These are phyloP conservation scores for Wakefieldia striispora DNA, from an alignment of 768 basidiomycete species.

Conservation along the genomic window DNA sequence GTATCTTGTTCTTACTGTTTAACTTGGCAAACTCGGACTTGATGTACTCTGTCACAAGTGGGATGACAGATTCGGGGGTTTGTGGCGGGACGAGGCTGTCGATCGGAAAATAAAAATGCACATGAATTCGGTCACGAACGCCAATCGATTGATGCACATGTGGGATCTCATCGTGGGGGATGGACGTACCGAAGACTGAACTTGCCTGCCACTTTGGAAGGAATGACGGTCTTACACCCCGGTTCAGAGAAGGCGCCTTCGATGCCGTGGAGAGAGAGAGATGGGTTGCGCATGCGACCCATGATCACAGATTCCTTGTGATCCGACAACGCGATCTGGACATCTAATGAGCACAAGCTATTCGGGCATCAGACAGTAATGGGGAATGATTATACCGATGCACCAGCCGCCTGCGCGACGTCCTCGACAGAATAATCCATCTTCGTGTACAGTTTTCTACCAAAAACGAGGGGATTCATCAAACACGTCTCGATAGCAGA, in stretches of 20 bases:
- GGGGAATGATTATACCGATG: slow-evolving; percentile 25
- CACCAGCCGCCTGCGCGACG: slow-evolving; percentile 76
- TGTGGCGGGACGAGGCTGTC: slow-evolving; percentile 80
- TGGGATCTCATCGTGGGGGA: too few species aligned
- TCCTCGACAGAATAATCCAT: slow-evolving; percentile 75
- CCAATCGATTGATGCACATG: too few species aligned
- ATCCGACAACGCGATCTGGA: slow-evolving; percentile 60
- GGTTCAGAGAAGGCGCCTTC: slow-evolving; percentile 88
- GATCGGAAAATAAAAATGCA: background rate
- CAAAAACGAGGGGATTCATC: background rate
- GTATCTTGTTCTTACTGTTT: slow-evolving; percentile 78
- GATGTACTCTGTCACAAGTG: slow-evolving; percentile 69
- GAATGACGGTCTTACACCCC: slow-evolving; percentile 92
- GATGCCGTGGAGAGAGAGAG: slow-evolving; percentile 91
- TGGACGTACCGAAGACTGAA: slow-evolving; percentile 82
- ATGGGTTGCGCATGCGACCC: slow-evolving; percentile 91
- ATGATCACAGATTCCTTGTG: slow-evolving; percentile 82
- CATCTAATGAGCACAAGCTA: background rate
- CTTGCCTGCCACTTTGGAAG: slow-evolving; percentile 84
- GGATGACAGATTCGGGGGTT: slow-evolving; percentile 70
- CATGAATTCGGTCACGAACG: background rate
- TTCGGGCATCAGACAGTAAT: background rate
- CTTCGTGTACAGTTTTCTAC: slow-evolving; percentile 64
- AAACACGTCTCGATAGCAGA: background rate
- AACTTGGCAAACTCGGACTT: slow-evolving; percentile 81